Conservation (phyloP, 441 rosid genomes). For the Sinapis alba region DNA sequence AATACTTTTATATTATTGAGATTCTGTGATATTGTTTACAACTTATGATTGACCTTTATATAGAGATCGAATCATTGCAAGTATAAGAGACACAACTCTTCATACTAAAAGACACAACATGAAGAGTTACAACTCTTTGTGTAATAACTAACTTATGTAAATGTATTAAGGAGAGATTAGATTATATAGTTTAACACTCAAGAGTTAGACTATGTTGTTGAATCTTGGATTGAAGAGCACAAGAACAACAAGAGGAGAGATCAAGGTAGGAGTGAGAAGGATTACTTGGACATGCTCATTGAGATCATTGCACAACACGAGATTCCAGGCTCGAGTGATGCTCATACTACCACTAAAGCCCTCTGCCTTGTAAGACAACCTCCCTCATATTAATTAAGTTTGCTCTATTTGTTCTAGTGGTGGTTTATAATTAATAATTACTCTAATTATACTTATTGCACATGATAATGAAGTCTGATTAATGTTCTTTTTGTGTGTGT, state of each 20-base stretch:
- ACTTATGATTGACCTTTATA: too few species aligned
- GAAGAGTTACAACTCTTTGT: too few species aligned
- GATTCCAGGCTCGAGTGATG: conserved; percentile 19
- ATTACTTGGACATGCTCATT: conserved; percentile 49
- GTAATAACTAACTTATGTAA: too few species aligned
- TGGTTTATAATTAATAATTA: too few species aligned
- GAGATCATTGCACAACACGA: conserved; percentile 22
- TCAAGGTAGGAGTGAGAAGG: conserved; percentile 36
- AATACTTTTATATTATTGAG: too few species aligned
- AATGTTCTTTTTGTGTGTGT: neutral
- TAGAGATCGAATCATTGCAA: too few species aligned
- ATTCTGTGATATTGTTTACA: too few species aligned
- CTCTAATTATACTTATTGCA: too few species aligned
- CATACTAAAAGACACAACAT: too few species aligned
- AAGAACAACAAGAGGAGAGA: conserved; percentile 15
- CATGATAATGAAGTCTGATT: neutral
- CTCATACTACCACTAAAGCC: conserved; percentile 39
- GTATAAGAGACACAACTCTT: too few species aligned
- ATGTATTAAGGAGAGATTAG: too few species aligned
- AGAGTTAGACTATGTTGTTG: conserved; percentile 33
- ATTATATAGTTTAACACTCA: too few species aligned
- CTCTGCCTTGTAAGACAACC: conserved; percentile 33
- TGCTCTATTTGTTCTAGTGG: neutral
- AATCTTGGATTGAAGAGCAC: conserved; percentile 52
- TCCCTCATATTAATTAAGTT: neutral